These are phyloP conservation scores for Pseudogymnoascus sp. DNA, from an alignment of 2,329 filamentous ascomycete genomes.

Conservation along the genomic window DNA sequence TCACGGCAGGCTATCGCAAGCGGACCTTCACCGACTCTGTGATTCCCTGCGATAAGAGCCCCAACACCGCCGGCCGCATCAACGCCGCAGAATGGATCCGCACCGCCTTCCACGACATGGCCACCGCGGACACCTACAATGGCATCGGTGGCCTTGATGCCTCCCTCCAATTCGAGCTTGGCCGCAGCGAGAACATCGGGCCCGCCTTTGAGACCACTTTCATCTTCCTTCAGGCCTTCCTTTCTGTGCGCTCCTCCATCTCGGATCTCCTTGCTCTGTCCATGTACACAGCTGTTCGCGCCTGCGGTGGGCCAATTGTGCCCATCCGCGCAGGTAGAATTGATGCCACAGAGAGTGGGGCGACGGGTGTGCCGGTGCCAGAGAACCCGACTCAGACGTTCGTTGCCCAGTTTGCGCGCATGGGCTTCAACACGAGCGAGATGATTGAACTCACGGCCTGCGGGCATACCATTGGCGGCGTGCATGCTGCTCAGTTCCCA, in stretches of 20 bases:
- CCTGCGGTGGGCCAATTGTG: constrained; percentile 48
- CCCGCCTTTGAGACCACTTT: constrained; percentile 46
- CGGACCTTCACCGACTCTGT: constrained; percentile 48
- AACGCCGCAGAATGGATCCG: constrained; percentile 55
- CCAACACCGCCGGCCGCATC: constrained; percentile 44
- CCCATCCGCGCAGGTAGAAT: constrained; percentile 44
- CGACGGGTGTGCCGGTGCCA: constrained; percentile 46
- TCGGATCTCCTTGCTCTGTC: constrained; percentile 51
- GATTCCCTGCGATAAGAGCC: constrained; percentile 46
- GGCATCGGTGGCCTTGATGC: constrained; percentile 48
- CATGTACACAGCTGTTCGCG: constrained; percentile 48
- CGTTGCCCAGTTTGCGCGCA: constrained; percentile 44
- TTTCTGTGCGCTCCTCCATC: constrained; percentile 42
- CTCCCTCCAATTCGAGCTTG: constrained; percentile 51
- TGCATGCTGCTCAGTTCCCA: constrained; percentile 46
- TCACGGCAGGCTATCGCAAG: constrained; percentile 44
- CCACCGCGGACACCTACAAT: constrained; percentile 41
- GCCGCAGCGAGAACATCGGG: constrained; percentile 46
- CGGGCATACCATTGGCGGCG: constrained; percentile 52
- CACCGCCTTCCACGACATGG: constrained; percentile 54
- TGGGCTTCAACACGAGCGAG: constrained; percentile 46
- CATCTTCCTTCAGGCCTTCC: constrained; percentile 43
- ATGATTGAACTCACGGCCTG: constrained; percentile 55
- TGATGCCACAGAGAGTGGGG: constrained; percentile 42
- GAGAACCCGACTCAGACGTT: constrained; percentile 46